Evolutionary conservation across 2,329 filamentous ascomycete genomes (phyloP).

Genomic region (Ophiostoma quercus): DNA sequence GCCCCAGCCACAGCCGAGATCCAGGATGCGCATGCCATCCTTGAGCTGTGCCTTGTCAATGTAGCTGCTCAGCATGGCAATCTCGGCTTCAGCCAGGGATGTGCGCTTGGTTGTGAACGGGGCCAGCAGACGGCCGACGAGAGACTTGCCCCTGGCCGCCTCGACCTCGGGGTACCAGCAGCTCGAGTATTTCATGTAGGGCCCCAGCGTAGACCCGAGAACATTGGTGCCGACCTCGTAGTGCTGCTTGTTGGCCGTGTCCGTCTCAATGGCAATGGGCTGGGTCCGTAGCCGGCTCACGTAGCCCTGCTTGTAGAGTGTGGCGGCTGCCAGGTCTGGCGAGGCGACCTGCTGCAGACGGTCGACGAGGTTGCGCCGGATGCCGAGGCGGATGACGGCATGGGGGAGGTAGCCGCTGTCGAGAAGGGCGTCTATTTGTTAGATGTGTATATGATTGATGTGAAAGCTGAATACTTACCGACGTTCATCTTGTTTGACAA

Average conservation of each 20-base stretch:
- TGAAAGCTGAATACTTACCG: background rate
- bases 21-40: conserved; percentile 58
- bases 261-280: conserved; percentile 65
- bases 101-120: conserved; percentile 40
- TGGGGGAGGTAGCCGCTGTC: conserved; percentile 62
- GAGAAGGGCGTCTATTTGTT: conserved; percentile 48
- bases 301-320: conserved; percentile 52
- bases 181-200: conserved; percentile 67
- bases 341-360: conserved; percentile 51
- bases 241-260: conserved; percentile 62
- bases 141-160: background rate
- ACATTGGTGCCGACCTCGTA: conserved; percentile 67
- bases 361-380: conserved; percentile 59
- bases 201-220: conserved; percentile 55
- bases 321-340: conserved; percentile 29
- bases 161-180: conserved; percentile 52
- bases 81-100: conserved; percentile 61
- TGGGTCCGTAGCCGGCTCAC: conserved; percentile 54
- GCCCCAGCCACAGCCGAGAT: conserved; percentile 66
- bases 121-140: background rate
- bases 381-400: conserved; percentile 57
- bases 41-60: conserved; percentile 53
- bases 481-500: background rate
- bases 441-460: background rate
- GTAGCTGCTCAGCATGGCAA: conserved; percentile 60